Percentiles rank a stretch among this genome's conserved stretches.
These are phyloP conservation scores for Citrus hindsii DNA, from an alignment of 345 rosid genomes.

Conservation along the genomic window DNA sequence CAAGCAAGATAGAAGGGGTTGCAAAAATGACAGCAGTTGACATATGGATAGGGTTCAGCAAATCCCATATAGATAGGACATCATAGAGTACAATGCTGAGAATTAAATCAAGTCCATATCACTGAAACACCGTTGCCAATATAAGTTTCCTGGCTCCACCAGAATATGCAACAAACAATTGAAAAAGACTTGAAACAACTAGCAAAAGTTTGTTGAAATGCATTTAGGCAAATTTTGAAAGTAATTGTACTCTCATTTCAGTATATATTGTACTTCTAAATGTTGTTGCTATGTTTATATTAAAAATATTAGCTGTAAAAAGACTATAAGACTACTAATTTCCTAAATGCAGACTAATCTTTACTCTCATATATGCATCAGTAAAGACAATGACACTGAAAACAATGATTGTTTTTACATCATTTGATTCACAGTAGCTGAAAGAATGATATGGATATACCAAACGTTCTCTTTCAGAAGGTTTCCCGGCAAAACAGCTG, in stretches of 20 bases:
- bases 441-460: slow-evolving; percentile 23
- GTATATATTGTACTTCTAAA: not conserved
- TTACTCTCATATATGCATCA: not conserved
- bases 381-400: not conserved
- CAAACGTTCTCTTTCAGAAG: slow-evolving; percentile 91
- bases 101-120: not conserved
- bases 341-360: not conserved
- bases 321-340: not conserved
- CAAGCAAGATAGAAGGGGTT: slow-evolving; percentile 1
- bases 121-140: not conserved
- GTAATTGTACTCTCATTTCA: not conserved
- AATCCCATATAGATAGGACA: not conserved
- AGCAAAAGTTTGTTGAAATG: not conserved
- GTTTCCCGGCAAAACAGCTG: slow-evolving; percentile 98
- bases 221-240: not conserved
- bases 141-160: not conserved
- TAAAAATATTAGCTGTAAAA: not conserved
- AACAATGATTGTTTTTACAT: not conserved
- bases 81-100: not conserved
- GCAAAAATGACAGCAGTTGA: slow-evolving; percentile 1
- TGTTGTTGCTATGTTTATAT: not conserved
- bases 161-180: not conserved
- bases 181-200: not conserved
- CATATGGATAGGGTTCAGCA: not conserved
- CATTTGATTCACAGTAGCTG: not conserved